phyloP scores from a whole-genome alignment of 208 protist species.

The Trypanosoma mega region DNA sequence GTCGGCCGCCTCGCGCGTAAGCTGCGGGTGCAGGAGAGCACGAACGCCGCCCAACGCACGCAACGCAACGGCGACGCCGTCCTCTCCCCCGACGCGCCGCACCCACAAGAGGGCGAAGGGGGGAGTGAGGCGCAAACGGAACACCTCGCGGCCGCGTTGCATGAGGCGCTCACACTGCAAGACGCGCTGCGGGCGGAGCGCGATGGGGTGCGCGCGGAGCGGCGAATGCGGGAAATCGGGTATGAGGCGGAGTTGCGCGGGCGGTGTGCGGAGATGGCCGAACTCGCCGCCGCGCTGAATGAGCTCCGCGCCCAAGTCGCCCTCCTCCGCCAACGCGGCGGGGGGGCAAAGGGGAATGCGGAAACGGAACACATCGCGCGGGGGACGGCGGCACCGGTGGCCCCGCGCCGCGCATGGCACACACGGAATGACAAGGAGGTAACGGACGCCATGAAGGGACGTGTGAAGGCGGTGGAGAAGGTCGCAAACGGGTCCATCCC shows the following conservation, averaged over 20 bases:
- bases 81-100: constrained; percentile 19
- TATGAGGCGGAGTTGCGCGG: constrained; percentile 25
- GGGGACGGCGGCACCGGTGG: too few relatives aligned
- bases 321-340: too few relatives aligned
- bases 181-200: constrained; percentile 19
- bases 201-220: constrained; percentile 15
- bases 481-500: too few relatives aligned
- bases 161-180: constrained; percentile 17
- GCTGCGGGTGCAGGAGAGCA: constrained; percentile 38
- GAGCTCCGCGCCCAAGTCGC: too few relatives aligned
- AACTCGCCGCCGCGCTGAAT: constrained; percentile 16
- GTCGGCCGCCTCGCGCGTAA: constrained; percentile 37
- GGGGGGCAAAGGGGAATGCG: too few relatives aligned
- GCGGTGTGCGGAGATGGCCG: constrained; percentile 23
- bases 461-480: too few relatives aligned
- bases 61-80: constrained; percentile 26
- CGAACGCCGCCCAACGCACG: constrained; percentile 28
- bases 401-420: too few relatives aligned
- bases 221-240: constrained; percentile 12
- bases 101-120: not conserved
- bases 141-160: constrained; percentile 15
- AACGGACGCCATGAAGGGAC: too few relatives aligned
- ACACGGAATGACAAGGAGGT: too few relatives aligned
- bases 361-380: too few relatives aligned
- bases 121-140: constrained; percentile 6